Conservation (phyloP, 2,329 filamentous ascomycete genomes). For the Fusarium setosum region DNA sequence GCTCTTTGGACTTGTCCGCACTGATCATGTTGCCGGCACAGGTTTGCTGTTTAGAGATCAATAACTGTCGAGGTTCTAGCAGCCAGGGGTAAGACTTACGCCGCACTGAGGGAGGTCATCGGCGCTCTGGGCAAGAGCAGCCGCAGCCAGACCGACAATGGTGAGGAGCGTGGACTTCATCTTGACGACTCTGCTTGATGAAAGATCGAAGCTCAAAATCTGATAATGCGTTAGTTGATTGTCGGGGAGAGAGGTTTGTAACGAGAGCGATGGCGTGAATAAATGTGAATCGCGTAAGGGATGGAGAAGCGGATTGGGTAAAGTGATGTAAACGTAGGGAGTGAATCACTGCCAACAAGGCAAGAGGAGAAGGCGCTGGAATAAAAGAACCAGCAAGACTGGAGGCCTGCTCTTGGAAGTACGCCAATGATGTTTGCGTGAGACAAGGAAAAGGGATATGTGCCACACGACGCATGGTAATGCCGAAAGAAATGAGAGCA, state of each 20-base stretch:
- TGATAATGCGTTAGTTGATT: slow-evolving; percentile 23
- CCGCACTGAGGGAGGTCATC: slow-evolving; percentile 61
- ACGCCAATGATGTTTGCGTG: slow-evolving; percentile 43
- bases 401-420: slow-evolving; percentile 22
- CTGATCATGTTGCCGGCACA: slow-evolving; percentile 64
- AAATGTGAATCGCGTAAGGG: slow-evolving; percentile 10
- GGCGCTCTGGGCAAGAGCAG: slow-evolving; percentile 55
- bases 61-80: neutral
- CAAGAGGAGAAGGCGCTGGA: slow-evolving; percentile 11
- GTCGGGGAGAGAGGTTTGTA: slow-evolving; percentile 4
- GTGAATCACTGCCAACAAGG: slow-evolving; percentile 26
- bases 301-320: neutral
- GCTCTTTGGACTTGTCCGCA: slow-evolving; percentile 52
- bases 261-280: slow-evolving; percentile 12
- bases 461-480: slow-evolving; percentile 35
- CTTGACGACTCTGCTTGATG: slow-evolving; percentile 48
- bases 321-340: slow-evolving; percentile 11
- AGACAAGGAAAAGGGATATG: slow-evolving; percentile 43
- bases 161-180: slow-evolving; percentile 64
- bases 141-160: slow-evolving; percentile 54
- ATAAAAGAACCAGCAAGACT: slow-evolving; percentile 21
- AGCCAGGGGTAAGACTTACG: slow-evolving; percentile 53
- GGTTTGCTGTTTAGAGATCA: slow-evolving; percentile 52
- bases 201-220: slow-evolving; percentile 23
- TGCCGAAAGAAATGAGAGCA: slow-evolving; percentile 24